Conservation (phyloP, 768 basidiomycete species). For the Boletus coccyginus region DNA sequence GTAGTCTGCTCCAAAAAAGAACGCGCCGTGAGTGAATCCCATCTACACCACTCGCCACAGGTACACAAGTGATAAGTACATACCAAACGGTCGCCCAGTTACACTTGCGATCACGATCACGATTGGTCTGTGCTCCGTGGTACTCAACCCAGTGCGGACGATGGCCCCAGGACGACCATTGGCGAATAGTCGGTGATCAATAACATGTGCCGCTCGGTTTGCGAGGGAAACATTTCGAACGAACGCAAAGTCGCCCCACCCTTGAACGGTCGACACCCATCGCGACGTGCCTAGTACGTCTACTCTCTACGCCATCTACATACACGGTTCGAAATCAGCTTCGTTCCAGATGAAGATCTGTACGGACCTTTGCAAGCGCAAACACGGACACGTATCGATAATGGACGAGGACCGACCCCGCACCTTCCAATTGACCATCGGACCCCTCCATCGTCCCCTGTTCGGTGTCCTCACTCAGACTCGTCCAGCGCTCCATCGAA, state of each 20-base stretch:
- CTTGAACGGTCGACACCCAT: background rate
- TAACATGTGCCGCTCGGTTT: background rate
- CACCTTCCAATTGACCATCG: background rate
- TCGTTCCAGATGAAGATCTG: background rate
- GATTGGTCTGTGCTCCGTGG: background rate
- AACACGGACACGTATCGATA: background rate
- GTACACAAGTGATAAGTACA: background rate
- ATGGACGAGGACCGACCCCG: background rate
- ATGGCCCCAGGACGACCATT: background rate
- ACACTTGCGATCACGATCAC: constrained; percentile 4
- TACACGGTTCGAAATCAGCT: background rate
- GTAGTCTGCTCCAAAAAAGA: constrained; percentile 4
- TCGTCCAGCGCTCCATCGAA: background rate
- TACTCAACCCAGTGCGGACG: background rate
- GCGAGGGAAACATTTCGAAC: background rate
- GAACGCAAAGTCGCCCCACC: constrained; percentile 1
- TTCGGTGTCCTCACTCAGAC: background rate
- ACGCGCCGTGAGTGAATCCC: background rate
- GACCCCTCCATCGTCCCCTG: background rate
- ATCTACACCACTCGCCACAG: too few species aligned
- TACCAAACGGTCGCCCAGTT: constrained; percentile 12
- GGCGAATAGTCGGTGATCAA: background rate
- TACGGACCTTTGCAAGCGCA: constrained; percentile 7
- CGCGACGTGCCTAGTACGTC: background rate
- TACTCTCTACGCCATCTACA: background rate